Base-by-base conservation (phyloP, 2,329 filamentous ascomycete species). In the Chlorencoelia australis region DNA sequence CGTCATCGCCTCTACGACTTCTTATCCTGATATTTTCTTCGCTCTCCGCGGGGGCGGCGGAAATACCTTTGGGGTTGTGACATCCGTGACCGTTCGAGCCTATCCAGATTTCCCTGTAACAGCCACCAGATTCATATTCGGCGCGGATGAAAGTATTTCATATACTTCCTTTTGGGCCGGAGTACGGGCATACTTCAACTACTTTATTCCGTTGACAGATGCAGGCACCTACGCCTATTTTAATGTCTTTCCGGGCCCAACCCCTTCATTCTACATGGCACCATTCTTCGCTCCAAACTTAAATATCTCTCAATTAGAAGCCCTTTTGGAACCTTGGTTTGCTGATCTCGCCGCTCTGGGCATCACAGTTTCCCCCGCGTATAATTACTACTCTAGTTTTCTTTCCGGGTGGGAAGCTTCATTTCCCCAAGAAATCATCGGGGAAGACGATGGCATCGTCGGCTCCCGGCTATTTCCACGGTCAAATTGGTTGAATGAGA, bases 41-140 rank as follows among this genome's bases (percentile, higher is more conserved):
- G 44, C 43, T 20, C 41, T 54, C 10, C 43, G 48, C 2, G 50
- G 51, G 7, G 51, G 47, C 11, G 49, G 50, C 11, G 41, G 43
- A 8, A 41, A 39, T 10, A 79, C 72, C 0, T 80, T 75, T 47
- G 75, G 71, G 0, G 63, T 80, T 2, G 65, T 79, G n/a, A 67
- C 66, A 2, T 74, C 71, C 0, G 55, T 79, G 22, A 76, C 72
- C 0, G 51, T 73, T n/a, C 67, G 68, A 42, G 67, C 69, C 0
- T 61, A 65, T 0, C 66, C 64, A 2, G 52, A 53, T 2, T 50
- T 54, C 1, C 53, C 54, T 0, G 58, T 59, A 1, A 47, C 54
- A 1, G 54, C 59, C 4, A 54, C 63, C 0, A 55, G 59, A 13
- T 68, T 66, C n/a, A 57, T 68, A 1, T 56, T 74, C 3, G 57